A percentile compares a stretch with the other conserved stretches of the same genome.
These are phyloP conservation scores for Aspergillus hiratsukae DNA, from an alignment of 2,329 filamentous ascomycete genomes.

Conservation along the genomic window DNA sequence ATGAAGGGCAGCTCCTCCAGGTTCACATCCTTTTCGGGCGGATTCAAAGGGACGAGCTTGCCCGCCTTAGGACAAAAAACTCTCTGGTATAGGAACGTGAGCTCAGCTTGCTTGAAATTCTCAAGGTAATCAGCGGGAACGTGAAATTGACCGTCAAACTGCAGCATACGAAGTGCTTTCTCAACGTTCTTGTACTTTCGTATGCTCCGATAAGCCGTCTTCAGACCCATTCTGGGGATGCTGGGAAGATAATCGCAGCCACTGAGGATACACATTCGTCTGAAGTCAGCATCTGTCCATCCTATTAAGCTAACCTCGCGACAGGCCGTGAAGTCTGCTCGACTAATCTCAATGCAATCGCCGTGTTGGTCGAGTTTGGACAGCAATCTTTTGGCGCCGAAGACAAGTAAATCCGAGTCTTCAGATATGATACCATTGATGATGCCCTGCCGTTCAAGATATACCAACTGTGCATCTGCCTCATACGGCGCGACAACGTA, in stretches of 20 bases:
- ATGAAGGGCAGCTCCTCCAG: slow-evolving; percentile 75
- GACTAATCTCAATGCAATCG: slow-evolving; percentile 86
- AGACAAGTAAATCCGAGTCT: slow-evolving; percentile 93
- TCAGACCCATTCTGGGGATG: slow-evolving; percentile 80
- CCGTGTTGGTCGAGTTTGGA: slow-evolving; percentile 95
- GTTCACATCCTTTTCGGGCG: slow-evolving; percentile 59
- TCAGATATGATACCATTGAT: slow-evolving; percentile 89
- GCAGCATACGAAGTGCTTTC: slow-evolving; percentile 72
- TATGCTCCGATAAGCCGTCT: slow-evolving; percentile 87
- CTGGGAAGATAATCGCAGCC: slow-evolving; percentile 93
- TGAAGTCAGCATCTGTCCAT: slow-evolving; percentile 88
- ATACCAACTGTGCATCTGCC: slow-evolving; percentile 93
- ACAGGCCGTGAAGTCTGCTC: slow-evolving; percentile 81
- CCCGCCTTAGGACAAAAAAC: slow-evolving; percentile 77
- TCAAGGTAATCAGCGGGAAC: slow-evolving; percentile 78
- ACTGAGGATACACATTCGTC: slow-evolving; percentile 92
- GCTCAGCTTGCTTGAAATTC: slow-evolving; percentile 78
- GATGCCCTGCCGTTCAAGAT: slow-evolving; percentile 79
- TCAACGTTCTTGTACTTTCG: slow-evolving; percentile 87
- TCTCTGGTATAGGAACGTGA: slow-evolving; percentile 90
- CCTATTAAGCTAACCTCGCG: slow-evolving; percentile 83
- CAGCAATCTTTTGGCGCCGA: slow-evolving; percentile 82
- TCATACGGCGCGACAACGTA: slow-evolving; percentile 97
- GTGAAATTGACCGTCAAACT: slow-evolving; percentile 81
- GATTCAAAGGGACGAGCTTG: slow-evolving; percentile 70